Percentiles rank a stretch among this genome's conserved stretches.
Evolutionary conservation across 208 protist species (phyloP).

Genomic region (Acanthamoeba lenticulata): DNA sequence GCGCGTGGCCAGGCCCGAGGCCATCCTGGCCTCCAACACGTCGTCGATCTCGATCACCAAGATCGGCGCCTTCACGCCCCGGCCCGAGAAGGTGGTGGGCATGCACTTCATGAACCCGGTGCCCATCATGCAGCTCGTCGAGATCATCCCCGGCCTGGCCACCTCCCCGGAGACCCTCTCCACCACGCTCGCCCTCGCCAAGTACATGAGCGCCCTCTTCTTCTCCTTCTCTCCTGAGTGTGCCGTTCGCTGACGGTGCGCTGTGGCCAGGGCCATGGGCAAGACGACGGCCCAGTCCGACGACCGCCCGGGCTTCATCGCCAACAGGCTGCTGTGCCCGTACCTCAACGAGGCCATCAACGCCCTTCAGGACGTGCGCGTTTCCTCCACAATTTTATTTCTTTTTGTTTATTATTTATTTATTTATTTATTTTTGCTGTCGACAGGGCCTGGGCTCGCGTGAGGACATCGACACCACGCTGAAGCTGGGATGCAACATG

Average conservation of each 20-base stretch:
- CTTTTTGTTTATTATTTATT: neutral
- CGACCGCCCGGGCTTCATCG: slow-evolving; percentile 82
- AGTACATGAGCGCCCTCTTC: slow-evolving; percentile 28
- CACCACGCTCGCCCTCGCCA: slow-evolving; percentile 67
- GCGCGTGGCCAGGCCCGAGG: slow-evolving; percentile 37
- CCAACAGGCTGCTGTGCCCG: slow-evolving; percentile 84
- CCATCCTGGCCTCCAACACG: slow-evolving; percentile 89
- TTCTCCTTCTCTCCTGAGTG: neutral
- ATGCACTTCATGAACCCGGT: slow-evolving; percentile 87
- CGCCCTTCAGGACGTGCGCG: slow-evolving; percentile 78
- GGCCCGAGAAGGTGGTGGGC: slow-evolving; percentile 72
- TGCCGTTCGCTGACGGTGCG: too few relatives aligned
- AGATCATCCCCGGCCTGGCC: slow-evolving; percentile 82
- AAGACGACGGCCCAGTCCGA: slow-evolving; percentile 82
- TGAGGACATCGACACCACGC: slow-evolving; percentile 88
- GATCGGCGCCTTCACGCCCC: slow-evolving; percentile 78
- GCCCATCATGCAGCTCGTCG: slow-evolving; percentile 89
- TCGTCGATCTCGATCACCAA: slow-evolving; percentile 90
- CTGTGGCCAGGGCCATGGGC: slow-evolving; percentile 48
- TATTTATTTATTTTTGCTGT: neutral
- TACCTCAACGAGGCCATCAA: slow-evolving; percentile 89
- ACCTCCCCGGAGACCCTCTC: slow-evolving; percentile 80
- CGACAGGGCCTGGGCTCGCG: slow-evolving; percentile 77
- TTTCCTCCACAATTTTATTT: neutral
- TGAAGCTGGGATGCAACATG: slow-evolving; percentile 87